These are phyloP conservation scores for Fusarium burgessii DNA, from an alignment of 2,329 filamentous ascomycete species.

Conservation along the genomic window DNA sequence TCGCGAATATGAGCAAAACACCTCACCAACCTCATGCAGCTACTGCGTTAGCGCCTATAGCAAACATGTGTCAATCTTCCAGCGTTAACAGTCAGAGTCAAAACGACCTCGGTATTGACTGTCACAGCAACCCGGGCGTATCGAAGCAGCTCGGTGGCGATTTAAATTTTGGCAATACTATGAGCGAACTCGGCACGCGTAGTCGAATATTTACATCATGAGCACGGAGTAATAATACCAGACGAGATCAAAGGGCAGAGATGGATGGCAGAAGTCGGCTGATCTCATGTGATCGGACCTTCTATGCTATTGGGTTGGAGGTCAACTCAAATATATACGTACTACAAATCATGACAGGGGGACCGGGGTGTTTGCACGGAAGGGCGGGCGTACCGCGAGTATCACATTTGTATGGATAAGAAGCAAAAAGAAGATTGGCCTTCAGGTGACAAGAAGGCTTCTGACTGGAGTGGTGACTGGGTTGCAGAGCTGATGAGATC, in stretches of 20 bases:
- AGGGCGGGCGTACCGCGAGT: slow-evolving; percentile 6
- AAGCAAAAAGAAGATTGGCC: neutral
- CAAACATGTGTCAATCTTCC: slow-evolving; percentile 32
- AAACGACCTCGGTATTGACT: slow-evolving; percentile 45
- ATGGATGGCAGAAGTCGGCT: neutral
- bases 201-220: slow-evolving; percentile 44
- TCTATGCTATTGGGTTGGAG: neutral
- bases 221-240: slow-evolving; percentile 29
- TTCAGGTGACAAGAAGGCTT: neutral
- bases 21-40: slow-evolving; percentile 7
- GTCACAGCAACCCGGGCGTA: slow-evolving; percentile 15
- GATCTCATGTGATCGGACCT: neutral
- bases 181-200: slow-evolving; percentile 41
- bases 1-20: neutral
- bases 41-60: slow-evolving; percentile 7
- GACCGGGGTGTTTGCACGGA: slow-evolving; percentile 15
- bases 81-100: slow-evolving; percentile 40
- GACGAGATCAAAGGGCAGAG: neutral
- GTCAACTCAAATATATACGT: neutral
- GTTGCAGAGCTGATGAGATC: neutral
- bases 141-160: slow-evolving; percentile 34
- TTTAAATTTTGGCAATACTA: slow-evolving; percentile 37
- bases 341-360: slow-evolving; percentile 3
- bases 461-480: neutral
- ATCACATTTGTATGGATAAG: neutral